Evolutionary conservation across 164 flowering plant species (phyloP).

Genomic region (Stephania japonica): DNA sequence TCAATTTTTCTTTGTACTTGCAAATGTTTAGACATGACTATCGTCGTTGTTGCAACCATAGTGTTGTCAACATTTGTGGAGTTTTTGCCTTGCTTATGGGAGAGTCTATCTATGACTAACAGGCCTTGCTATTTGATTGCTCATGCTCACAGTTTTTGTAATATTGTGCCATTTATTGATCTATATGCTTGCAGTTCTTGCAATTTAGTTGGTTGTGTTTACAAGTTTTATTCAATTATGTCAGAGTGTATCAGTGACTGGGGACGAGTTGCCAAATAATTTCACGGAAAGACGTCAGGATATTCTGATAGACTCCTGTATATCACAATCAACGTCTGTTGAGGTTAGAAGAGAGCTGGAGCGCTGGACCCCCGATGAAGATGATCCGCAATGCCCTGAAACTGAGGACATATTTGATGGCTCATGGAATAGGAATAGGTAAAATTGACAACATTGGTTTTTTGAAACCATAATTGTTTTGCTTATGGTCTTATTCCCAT

Average conservation of each 20-base stretch:
- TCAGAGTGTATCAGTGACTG: constrained; percentile 68
- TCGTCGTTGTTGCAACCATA: too few species aligned
- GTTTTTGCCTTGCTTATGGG: not conserved
- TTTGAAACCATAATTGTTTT: not conserved
- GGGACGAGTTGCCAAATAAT: constrained; percentile 48
- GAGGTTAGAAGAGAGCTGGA: constrained; percentile 73
- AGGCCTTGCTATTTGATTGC: not conserved
- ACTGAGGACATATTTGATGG: constrained; percentile 78
- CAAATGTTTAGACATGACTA: not conserved
- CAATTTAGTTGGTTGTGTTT: not conserved
- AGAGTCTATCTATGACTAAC: not conserved
- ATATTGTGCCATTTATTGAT: too few species aligned
- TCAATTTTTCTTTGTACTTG: too few species aligned
- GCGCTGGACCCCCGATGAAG: constrained; percentile 91
- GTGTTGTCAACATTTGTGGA: not conserved
- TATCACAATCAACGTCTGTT: constrained; percentile 63
- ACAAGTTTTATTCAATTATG: constrained; percentile 9
- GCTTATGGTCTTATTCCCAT: not conserved
- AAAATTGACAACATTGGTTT: not conserved
- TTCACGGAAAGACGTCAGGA: constrained; percentile 58
- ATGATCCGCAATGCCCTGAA: constrained; percentile 67
- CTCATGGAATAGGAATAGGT: constrained; percentile 94
- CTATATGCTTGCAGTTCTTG: not conserved
- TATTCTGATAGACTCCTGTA: constrained; percentile 68
- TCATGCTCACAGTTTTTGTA: not conserved